phyloP scores from a whole-genome alignment of 345 rosid species.

The Balakata baccata region DNA sequence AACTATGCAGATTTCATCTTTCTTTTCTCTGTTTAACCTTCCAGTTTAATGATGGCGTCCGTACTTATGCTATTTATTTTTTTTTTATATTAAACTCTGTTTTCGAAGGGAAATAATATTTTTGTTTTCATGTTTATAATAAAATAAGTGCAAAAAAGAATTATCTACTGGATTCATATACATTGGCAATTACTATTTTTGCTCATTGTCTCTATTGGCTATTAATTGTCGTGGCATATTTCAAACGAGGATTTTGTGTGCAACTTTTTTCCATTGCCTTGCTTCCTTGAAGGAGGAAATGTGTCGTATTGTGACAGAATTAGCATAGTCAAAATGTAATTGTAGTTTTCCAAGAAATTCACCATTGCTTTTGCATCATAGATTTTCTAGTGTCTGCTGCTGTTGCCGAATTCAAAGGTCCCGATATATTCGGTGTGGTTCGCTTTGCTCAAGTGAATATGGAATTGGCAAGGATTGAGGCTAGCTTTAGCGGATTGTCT shows the following conservation, averaged over 20 bases:
- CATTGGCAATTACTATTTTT: neutral
- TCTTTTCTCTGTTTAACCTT: neutral
- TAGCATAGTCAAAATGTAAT: neutral
- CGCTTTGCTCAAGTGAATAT: slow-evolving; percentile 84
- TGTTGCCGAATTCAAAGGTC: slow-evolving; percentile 93
- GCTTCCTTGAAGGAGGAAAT: neutral
- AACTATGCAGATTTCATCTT: neutral
- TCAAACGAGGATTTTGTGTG: neutral
- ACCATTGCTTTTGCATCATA: slow-evolving; percentile 26
- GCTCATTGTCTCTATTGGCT: neutral
- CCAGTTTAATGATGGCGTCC: neutral
- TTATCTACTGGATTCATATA: neutral
- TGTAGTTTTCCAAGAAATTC: slow-evolving; percentile 5
- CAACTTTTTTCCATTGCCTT: neutral
- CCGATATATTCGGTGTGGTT: slow-evolving; percentile 77
- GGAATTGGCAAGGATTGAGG: slow-evolving; percentile 90
- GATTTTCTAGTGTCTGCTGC: slow-evolving; percentile 90
- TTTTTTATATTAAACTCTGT: neutral
- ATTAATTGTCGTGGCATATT: neutral
- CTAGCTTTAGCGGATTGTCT: slow-evolving; percentile 72
- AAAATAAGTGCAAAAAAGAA: neutral
- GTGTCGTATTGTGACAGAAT: no score
- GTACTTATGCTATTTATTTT: neutral
- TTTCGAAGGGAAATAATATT: neutral
- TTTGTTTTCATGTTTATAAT: neutral